Evolutionary conservation across 495 filamentous ascomycete genomes (phyloP), one percentile per base, ranked within the genome.

Genomic region (Tetracladium marchalianum): DNA sequence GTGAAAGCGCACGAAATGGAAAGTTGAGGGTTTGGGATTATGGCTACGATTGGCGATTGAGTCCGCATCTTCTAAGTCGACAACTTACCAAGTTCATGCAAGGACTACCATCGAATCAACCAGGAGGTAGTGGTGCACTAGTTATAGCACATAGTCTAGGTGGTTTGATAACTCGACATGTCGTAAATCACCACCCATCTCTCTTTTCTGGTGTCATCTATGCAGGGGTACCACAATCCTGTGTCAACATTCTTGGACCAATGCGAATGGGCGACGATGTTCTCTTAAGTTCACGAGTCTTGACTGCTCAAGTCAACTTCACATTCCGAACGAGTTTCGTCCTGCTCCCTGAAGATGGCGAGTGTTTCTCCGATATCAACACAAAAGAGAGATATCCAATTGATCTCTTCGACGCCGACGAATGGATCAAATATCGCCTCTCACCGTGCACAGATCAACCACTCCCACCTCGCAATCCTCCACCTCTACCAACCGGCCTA

Each of bases 281-380:
- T 1, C 71, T 95, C 3, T 66, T 98, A 31, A 94, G 87, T 57
- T 88, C 87, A 16, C 85, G 86, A 46, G 85, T 96, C 1, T 71
- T 98, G 1, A 95, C 90, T 1, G 89, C 92, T 0, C 88, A 95
- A 62, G 90, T 95, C 41, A 94, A 90, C 62, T 96, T 98, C 63
- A 87, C 85, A 1, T 76, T 98, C 35, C 82, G 90, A 6, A 95
- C 86, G 2, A 85, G 76, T 44, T 98, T 82, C 54, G 76, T 82
- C 16, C 80, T 96, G 16, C 73, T 98, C 1, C 90, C 92, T 3
- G 84, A 95, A 49, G 81, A 90, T 54, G 90, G 90, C 0, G 76
- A 78, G 58, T 94, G 89, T 63, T 98, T 95, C 57, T 72, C 95
- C 55, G 80, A 95, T 66, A 85, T 82, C 51, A 58, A 75, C 41